A percentile compares a stretch with the other conserved stretches of the same genome.
Conservation (phyloP, 352 stramenopile genomes). For the Pythium graminicola region DNA sequence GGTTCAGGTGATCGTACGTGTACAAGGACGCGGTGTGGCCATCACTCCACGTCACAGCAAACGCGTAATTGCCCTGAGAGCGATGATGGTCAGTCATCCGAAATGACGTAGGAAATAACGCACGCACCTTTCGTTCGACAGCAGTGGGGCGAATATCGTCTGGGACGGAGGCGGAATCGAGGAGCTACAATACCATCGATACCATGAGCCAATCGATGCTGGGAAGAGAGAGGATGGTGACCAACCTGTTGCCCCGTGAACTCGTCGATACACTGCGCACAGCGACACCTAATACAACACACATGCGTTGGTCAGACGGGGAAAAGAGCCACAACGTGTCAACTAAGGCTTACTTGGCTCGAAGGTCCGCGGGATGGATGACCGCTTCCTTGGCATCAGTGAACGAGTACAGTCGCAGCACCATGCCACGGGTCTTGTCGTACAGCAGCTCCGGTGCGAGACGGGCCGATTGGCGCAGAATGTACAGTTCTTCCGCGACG, state of each 20-base stretch:
- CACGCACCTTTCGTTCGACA: slow-evolving; percentile 72
- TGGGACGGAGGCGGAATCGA: slow-evolving; percentile 60
- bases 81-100: too few relatives aligned
- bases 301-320: neutral
- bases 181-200: slow-evolving; percentile 35
- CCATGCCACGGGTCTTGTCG: slow-evolving; percentile 71
- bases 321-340: neutral
- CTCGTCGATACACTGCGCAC: slow-evolving; percentile 81
- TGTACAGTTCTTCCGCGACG: slow-evolving; percentile 71
- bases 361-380: slow-evolving; percentile 65
- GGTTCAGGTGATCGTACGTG: slow-evolving; percentile 87
- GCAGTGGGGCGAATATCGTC: slow-evolving; percentile 76
- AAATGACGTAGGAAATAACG: too few relatives aligned
- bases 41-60: slow-evolving; percentile 96
- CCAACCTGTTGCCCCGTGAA: slow-evolving; percentile 77
- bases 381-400: slow-evolving; percentile 69
- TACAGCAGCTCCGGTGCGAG: slow-evolving; percentile 72
- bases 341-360: slow-evolving; percentile 40
- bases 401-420: slow-evolving; percentile 68
- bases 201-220: too few relatives aligned
- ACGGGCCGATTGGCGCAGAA: slow-evolving; percentile 64
- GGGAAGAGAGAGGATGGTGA: too few relatives aligned
- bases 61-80: slow-evolving; percentile 93
- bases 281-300: slow-evolving; percentile 50
- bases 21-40: slow-evolving; percentile 95